A percentile compares a stretch with the other conserved stretches of the same genome.
Conservation (phyloP, 2,329 filamentous ascomycete genomes). For the Chaetomium sp. region DNA sequence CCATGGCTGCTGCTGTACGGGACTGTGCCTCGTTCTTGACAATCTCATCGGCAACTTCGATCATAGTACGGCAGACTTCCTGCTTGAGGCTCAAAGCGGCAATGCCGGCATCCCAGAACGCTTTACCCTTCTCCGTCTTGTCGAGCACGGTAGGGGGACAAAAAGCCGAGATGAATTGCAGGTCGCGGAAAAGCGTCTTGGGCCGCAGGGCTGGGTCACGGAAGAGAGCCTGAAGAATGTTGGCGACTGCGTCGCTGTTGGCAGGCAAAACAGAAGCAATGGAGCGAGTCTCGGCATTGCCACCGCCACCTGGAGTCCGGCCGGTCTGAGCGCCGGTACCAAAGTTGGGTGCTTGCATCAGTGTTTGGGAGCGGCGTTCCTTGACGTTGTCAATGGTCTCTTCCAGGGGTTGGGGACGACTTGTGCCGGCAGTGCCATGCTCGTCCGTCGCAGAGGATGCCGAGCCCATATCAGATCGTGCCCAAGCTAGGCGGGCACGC, state of each 20-base stretch:
- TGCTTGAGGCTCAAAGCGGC: constrained; percentile 85
- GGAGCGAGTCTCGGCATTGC: constrained; percentile 43
- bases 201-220: constrained; percentile 63
- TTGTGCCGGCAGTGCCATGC: constrained; percentile 15
- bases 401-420: constrained; percentile 45
- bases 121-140: constrained; percentile 60
- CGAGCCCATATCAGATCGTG: constrained; percentile 25
- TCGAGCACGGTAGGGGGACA: constrained; percentile 56
- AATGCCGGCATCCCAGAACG: constrained; percentile 84
- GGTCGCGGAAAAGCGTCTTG: constrained; percentile 71
- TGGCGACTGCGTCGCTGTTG: constrained; percentile 59
- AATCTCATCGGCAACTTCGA: constrained; percentile 53
- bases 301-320: constrained; percentile 33
- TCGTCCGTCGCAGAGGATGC: constrained; percentile 23
- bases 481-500: constrained; percentile 32
- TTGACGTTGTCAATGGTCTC: constrained; percentile 64
- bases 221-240: constrained; percentile 61
- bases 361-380: constrained; percentile 57
- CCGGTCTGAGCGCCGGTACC: constrained; percentile 16
- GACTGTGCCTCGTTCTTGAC: constrained; percentile 44
- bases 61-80: constrained; percentile 75
- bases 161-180: constrained; percentile 67
- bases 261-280: constrained; percentile 43
- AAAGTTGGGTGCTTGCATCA: constrained; percentile 33
- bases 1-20: background rate